These are phyloP conservation scores for Agroathelia rolfsii DNA, from an alignment of 1,284 basidiomycete species.

Conservation along the genomic window DNA sequence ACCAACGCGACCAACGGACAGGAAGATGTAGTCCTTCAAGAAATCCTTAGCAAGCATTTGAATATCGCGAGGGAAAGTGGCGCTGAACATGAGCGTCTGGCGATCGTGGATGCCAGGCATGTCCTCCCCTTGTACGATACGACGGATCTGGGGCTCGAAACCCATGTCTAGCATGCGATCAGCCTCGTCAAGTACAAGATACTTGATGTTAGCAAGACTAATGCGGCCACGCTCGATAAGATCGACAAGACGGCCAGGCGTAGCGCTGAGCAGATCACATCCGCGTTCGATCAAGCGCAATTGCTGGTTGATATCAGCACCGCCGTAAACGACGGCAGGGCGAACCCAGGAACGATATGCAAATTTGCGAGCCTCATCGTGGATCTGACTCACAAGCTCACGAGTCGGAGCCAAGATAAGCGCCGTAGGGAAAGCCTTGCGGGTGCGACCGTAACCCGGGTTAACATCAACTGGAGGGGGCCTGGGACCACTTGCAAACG, in stretches of 20 bases:
- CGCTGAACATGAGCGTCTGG: conserved; percentile 99
- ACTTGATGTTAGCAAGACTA: conserved; percentile 92
- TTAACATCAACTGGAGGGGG: conserved; percentile 49
- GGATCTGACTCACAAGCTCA: conserved; percentile 98
- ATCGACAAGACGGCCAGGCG: conserved; percentile 98
- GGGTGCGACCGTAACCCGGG: conserved; percentile 53
- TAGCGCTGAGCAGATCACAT: conserved; percentile 94
- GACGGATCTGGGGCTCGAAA: conserved; percentile 99
- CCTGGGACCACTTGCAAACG: conserved; percentile 79
- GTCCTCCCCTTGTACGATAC: conserved; percentile 97
- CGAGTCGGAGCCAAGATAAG: conserved; percentile 96
- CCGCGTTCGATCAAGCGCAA: conserved; percentile 92
- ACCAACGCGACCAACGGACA: conserved; percentile 96
- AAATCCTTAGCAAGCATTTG: conserved; percentile 96
- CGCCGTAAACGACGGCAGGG: conserved; percentile 98
- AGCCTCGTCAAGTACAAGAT: conserved; percentile 97
- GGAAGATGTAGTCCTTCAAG: conserved; percentile 95
- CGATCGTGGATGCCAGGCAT: conserved; percentile 91
- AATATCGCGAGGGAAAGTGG: conserved; percentile 98
- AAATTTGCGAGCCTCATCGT: conserved; percentile 99
- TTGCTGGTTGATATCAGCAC: conserved; percentile 95
- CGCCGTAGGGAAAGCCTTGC: conserved; percentile 93
- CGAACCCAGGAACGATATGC: conserved; percentile 99
- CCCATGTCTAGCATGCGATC: conserved; percentile 99
- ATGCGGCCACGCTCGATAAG: conserved; percentile 97